These are phyloP conservation scores for Aspergillus hancockii DNA, from an alignment of 495 filamentous ascomycete genomes.

Conservation along the genomic window DNA sequence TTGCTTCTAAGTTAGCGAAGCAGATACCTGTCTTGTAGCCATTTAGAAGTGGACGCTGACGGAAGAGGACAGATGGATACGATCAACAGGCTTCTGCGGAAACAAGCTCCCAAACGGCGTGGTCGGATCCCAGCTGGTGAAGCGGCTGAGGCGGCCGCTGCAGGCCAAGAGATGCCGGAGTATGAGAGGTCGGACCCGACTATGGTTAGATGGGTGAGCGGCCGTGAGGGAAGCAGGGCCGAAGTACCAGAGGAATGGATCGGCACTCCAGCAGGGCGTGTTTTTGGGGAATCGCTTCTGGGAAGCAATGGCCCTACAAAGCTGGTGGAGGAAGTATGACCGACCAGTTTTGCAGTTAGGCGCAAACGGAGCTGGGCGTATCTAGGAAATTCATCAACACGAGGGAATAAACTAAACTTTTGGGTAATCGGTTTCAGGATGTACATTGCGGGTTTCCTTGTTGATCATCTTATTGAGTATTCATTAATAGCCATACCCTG, in stretches of 20 bases:
- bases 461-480: background rate
- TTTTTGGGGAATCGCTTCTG: constrained; percentile 48
- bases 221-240: constrained; percentile 63
- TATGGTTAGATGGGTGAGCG: constrained; percentile 79
- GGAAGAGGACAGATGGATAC: constrained; percentile 73
- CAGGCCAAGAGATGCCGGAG: constrained; percentile 57
- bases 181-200: constrained; percentile 61
- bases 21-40: background rate
- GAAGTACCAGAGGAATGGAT: constrained; percentile 85
- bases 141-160: constrained; percentile 46
- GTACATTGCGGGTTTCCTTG: background rate
- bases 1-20: background rate
- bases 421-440: background rate
- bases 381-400: constrained; percentile 13
- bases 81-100: constrained; percentile 94
- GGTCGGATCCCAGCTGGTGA: constrained; percentile 53
- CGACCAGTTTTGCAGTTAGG: constrained; percentile 9
- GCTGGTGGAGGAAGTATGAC: constrained; percentile 49
- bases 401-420: background rate
- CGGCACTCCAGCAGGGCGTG: constrained; percentile 61
- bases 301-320: constrained; percentile 30
- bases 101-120: constrained; percentile 86
- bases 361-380: constrained; percentile 29
- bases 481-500: background rate
- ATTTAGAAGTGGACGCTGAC: constrained; percentile 11